Percentiles rank a stretch among this genome's conserved stretches.
Evolutionary conservation across 352 stramenopile genomes (phyloP).

Genomic region (Phytophthora pisi): DNA sequence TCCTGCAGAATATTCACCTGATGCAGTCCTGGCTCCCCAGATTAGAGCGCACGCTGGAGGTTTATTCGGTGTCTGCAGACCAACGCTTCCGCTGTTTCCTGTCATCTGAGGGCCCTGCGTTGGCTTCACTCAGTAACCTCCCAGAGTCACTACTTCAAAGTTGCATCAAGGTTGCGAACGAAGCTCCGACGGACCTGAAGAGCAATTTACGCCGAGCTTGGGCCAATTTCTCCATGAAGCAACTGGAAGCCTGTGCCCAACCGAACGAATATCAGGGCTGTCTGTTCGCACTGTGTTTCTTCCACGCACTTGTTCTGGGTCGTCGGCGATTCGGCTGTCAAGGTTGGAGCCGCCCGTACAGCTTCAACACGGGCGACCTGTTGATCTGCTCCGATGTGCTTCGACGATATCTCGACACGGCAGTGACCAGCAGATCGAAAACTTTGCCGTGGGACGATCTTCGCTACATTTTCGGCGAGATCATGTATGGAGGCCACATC

Average conservation of each 20-base stretch:
- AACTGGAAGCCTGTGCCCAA: slow-evolving; percentile 72
- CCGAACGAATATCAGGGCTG: slow-evolving; percentile 92
- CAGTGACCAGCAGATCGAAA: slow-evolving; percentile 31
- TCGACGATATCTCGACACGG: slow-evolving; percentile 65
- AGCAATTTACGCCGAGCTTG: slow-evolving; percentile 84
- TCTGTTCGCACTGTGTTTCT: slow-evolving; percentile 95
- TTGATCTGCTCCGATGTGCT: slow-evolving; percentile 91
- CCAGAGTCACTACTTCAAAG: slow-evolving; percentile 83
- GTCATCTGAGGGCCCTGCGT: slow-evolving; percentile 89
- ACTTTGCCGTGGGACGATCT: slow-evolving; percentile 81
- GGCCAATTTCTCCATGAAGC: slow-evolving; percentile 79
- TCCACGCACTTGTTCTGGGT: slow-evolving; percentile 93
- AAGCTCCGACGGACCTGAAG: slow-evolving; percentile 81
- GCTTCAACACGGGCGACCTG: slow-evolving; percentile 95
- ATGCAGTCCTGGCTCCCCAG: slow-evolving; percentile 91
- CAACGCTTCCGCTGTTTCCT: slow-evolving; percentile 95
- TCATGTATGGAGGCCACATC: slow-evolving; percentile 91
- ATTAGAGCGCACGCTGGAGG: slow-evolving; percentile 79
- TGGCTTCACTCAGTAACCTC: slow-evolving; percentile 89
- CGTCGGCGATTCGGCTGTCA: slow-evolving; percentile 90
- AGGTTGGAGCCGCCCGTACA: slow-evolving; percentile 93
- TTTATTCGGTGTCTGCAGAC: slow-evolving; percentile 86
- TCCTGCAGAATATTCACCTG: slow-evolving; percentile 93
- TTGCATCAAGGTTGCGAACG: slow-evolving; percentile 89
- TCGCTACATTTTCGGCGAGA: slow-evolving; percentile 93